These are phyloP conservation scores for Auricularia heimuer DNA, from an alignment of 768 basidiomycete species.

Conservation along the genomic window DNA sequence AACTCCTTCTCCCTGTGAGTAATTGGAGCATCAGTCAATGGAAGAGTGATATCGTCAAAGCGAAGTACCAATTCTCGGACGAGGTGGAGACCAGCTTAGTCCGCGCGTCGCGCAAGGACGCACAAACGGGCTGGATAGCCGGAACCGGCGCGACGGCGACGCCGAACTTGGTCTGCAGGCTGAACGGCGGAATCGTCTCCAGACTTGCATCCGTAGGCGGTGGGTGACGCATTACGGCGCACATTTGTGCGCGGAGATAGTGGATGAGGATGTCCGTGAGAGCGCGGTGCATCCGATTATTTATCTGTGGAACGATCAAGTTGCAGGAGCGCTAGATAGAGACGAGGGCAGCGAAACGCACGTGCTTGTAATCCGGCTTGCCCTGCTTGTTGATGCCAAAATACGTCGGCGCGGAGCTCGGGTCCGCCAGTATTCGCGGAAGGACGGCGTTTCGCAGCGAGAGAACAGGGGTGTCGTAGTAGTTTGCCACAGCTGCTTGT, in stretches of 20 bases:
- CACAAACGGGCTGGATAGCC: background rate
- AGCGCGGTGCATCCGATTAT: background rate
- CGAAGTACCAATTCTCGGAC: background rate
- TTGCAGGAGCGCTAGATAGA: no score
- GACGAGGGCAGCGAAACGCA: background rate
- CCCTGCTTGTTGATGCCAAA: background rate
- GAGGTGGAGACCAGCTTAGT: background rate
- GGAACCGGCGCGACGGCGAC: background rate
- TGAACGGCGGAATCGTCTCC: background rate
- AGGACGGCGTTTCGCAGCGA: background rate
- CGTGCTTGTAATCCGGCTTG: background rate
- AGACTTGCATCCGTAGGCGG: background rate
- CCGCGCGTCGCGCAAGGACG: background rate
- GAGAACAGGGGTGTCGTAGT: constrained; percentile 11
- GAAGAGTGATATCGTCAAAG: no score
- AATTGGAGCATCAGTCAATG: background rate
- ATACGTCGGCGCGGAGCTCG: background rate
- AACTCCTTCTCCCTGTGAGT: background rate
- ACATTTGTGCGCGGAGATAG: background rate
- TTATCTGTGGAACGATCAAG: background rate
- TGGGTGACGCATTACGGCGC: background rate
- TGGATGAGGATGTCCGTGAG: background rate
- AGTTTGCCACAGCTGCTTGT: constrained; percentile 18
- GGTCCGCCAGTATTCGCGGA: background rate
- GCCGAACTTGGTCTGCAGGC: background rate